A percentile compares a stretch with the other conserved stretches of the same genome.
Conservation (phyloP, 805 yeast species). For the Kluyveromyces starmeri region DNA sequence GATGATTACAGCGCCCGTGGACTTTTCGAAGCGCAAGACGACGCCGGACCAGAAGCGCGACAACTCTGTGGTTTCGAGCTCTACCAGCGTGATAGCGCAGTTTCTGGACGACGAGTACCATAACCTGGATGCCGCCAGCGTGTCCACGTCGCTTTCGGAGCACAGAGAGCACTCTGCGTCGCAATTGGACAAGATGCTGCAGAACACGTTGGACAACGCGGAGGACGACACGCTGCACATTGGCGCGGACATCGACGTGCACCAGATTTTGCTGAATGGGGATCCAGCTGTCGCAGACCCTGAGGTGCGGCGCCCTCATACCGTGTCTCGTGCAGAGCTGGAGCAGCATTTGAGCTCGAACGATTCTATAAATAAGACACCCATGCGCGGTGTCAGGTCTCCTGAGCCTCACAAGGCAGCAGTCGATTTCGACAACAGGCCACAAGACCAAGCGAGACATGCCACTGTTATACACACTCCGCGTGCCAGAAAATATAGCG, state of each 20-base stretch:
- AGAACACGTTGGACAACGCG: conserved; percentile 16
- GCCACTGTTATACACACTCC: not conserved
- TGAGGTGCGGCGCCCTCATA: conserved; percentile 1
- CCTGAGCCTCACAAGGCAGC: conserved; percentile 14
- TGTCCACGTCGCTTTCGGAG: not conserved
- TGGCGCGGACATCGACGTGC: not conserved
- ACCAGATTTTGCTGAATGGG: not conserved
- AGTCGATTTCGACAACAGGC: conserved; percentile 9
- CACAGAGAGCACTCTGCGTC: conserved; percentile 4
- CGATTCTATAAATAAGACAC: conserved; percentile 13
- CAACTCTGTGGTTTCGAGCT: conserved; percentile 9
- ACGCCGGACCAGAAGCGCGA: too few species aligned
- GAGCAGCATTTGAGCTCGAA: not conserved
- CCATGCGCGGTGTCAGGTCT: conserved; percentile 12
- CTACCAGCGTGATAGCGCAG: conserved; percentile 21
- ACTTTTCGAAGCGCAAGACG: conserved; percentile 9
- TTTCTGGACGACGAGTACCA: conserved; percentile 15
- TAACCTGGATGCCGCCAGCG: conserved; percentile 6
- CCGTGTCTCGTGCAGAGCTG: not conserved
- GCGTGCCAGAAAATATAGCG: not conserved
- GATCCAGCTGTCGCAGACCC: not conserved
- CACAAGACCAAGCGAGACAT: not conserved
- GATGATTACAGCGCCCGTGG: conserved; percentile 7
- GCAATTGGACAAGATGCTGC: conserved; percentile 16
- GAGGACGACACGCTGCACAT: conserved; percentile 7